A percentile compares a stretch with the other conserved stretches of the same genome.
Evolutionary conservation across 306 rosid species (phyloP).

Genomic region (Senna siamea): DNA sequence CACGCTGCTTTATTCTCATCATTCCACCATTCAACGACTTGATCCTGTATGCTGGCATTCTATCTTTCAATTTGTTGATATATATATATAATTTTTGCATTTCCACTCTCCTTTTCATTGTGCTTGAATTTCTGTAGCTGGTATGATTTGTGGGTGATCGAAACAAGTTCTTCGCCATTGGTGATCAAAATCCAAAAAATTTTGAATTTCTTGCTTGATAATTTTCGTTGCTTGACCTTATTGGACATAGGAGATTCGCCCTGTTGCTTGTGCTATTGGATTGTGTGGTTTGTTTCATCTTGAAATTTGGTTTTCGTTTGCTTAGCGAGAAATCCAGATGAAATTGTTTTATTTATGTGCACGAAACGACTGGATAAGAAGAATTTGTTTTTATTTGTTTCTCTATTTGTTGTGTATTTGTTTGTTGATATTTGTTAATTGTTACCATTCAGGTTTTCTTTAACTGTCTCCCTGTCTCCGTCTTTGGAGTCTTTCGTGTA

Average conservation of each 20-base stretch:
- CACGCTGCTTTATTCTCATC: background rate
- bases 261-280: background rate
- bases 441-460: conserved; percentile 46
- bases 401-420: background rate
- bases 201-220: background rate
- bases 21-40: background rate
- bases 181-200: background rate
- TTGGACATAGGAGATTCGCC: background rate
- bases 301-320: background rate
- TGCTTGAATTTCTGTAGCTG: no score
- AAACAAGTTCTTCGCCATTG: conserved; percentile 4
- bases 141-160: no score
- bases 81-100: no score
- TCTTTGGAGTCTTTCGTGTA: conserved; percentile 36
- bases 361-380: background rate
- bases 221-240: background rate
- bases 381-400: background rate
- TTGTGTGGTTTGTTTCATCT: background rate
- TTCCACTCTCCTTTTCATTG: no score
- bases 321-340: background rate
- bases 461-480: conserved; percentile 10
- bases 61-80: background rate
- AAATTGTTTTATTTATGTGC: background rate
- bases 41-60: background rate
- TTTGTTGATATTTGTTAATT: conserved; percentile 17